Evolutionary conservation across 768 basidiomycete species (phyloP).

Genomic region (Tulasnella sp.): DNA sequence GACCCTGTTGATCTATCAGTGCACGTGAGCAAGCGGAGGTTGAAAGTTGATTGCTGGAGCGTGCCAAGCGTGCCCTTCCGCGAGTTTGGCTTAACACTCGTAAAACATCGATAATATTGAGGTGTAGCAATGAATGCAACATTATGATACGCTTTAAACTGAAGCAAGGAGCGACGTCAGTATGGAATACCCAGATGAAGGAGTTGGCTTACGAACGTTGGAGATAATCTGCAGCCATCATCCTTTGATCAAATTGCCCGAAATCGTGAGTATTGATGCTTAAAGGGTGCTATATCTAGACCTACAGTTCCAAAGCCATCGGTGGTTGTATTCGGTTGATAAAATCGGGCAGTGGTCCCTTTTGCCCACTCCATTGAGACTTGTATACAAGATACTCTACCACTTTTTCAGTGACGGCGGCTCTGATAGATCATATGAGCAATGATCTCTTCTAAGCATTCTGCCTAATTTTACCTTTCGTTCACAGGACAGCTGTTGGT

Average conservation of each 20-base stretch:
- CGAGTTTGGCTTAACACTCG: no score
- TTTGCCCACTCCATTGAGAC: constrained; percentile 53
- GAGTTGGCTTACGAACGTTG: constrained; percentile 24
- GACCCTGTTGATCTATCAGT: no score
- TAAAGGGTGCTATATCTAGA: constrained; percentile 21
- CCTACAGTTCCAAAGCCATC: constrained; percentile 79
- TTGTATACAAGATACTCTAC: constrained; percentile 85
- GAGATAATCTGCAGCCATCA: constrained; percentile 28
- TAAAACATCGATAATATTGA: no score
- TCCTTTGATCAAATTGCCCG: constrained; percentile 15
- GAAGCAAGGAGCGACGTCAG: no score
- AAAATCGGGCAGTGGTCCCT: constrained; percentile 77
- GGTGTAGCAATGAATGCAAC: no score
- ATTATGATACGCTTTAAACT: no score
- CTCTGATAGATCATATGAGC: constrained; percentile 23
- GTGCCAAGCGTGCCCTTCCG: no score
- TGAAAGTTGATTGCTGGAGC: no score
- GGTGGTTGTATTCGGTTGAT: constrained; percentile 74
- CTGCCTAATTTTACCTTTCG: constrained; percentile 41
- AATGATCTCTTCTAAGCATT: background rate
- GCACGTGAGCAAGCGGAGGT: no score
- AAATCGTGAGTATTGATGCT: constrained; percentile 1
- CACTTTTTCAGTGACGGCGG: constrained; percentile 70
- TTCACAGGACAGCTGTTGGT: constrained; percentile 55
- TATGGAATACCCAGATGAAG: no score